Evolutionary conservation across 2,329 filamentous ascomycete genomes (phyloP).

Genomic region (Endoconidiophora polonica): DNA sequence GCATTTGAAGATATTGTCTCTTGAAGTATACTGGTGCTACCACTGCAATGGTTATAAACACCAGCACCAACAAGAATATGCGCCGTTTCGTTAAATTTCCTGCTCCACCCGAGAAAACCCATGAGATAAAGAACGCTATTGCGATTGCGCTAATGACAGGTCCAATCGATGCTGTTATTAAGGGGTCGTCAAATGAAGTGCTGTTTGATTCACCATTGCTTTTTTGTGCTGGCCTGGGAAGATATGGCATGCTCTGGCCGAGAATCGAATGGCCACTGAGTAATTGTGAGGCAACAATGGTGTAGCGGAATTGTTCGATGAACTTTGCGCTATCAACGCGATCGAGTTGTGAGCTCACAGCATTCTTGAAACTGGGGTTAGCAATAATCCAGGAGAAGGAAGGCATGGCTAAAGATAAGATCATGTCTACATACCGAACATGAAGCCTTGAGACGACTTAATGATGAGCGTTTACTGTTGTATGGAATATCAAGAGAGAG

Average conservation of each 20-base stretch:
- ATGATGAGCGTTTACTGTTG: slow-evolving; percentile 20
- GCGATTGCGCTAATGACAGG: slow-evolving; percentile 49
- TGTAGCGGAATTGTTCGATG: slow-evolving; percentile 83
- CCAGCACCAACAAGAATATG: slow-evolving; percentile 28
- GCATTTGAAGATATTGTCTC: slow-evolving; percentile 65
- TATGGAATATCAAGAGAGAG: slow-evolving; percentile 26
- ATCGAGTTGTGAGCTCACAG: slow-evolving; percentile 55
- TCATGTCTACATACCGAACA: slow-evolving; percentile 30
- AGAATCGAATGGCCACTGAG: slow-evolving; percentile 51
- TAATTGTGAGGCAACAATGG: slow-evolving; percentile 80
- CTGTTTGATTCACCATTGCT: background rate
- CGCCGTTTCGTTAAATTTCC: slow-evolving; percentile 37
- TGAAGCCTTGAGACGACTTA: slow-evolving; percentile 30
- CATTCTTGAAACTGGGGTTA: slow-evolving; percentile 31
- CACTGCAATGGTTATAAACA: slow-evolving; percentile 34
- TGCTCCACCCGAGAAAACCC: slow-evolving; percentile 37
- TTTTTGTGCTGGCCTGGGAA: background rate
- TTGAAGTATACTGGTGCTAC: slow-evolving; percentile 54
- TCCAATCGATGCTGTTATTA: slow-evolving; percentile 27
- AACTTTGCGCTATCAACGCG: slow-evolving; percentile 69
- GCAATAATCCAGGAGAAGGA: background rate
- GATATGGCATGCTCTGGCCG: slow-evolving; percentile 16
- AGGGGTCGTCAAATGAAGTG: slow-evolving; percentile 20
- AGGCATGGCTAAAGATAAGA: background rate
- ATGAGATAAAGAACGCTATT: slow-evolving; percentile 57